Conservation (phyloP, 176 grass and related monocot species). For the Musa acuminata region DNA sequence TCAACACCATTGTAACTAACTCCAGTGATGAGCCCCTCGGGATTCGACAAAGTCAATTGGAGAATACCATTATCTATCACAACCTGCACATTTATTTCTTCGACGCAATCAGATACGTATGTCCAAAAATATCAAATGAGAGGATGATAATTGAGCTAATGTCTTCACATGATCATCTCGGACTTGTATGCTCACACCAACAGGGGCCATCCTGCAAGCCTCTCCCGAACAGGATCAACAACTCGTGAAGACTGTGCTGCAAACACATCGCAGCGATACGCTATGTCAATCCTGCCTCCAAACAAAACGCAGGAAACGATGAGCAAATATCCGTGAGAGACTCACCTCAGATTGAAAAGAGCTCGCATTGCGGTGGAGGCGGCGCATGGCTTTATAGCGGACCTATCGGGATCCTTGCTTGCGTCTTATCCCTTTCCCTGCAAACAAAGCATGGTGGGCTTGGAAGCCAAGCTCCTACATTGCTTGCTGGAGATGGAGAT, state of each 20-base stretch:
- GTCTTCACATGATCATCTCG: not conserved
- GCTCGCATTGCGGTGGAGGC: slow-evolving; percentile 1
- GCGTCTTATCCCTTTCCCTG: slow-evolving; percentile 57
- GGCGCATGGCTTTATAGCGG: not conserved
- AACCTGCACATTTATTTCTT: slow-evolving; percentile 33
- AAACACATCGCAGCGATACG: not conserved
- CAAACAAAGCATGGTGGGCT: slow-evolving; percentile 66
- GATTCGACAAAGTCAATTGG: slow-evolving; percentile 73
- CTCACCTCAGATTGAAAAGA: slow-evolving; percentile 11
- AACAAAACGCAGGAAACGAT: not conserved
- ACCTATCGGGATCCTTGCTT: not conserved
- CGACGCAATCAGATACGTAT: not conserved
- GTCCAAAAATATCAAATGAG: slow-evolving; percentile 2
- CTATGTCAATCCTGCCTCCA: not conserved
- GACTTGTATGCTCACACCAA: not conserved
- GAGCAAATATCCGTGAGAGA: not conserved
- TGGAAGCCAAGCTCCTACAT: slow-evolving; percentile 52
- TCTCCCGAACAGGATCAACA: slow-evolving; percentile 1
- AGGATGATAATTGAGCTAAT: not conserved
- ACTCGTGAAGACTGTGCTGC: not conserved
- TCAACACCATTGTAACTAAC: slow-evolving; percentile 70
- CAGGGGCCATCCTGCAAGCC: not conserved
- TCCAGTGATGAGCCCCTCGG: slow-evolving; percentile 63
- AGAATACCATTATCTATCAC: slow-evolving; percentile 76
- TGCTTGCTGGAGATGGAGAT: not conserved